Conservation (phyloP, 2,329 filamentous ascomycete species). For the Sphaceloma murrayae region DNA sequence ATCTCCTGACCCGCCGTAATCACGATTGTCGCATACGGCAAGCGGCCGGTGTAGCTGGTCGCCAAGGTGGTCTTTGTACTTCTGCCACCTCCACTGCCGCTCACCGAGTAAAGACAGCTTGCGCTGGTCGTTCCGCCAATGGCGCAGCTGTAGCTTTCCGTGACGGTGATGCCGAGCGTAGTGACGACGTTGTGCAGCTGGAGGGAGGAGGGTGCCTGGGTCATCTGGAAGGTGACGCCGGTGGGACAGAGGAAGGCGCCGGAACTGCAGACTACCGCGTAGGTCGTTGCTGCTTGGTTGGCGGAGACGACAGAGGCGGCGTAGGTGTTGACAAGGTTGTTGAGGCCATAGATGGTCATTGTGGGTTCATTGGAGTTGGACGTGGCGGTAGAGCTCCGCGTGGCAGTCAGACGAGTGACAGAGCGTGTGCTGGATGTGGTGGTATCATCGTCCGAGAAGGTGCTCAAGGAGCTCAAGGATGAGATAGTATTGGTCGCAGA, state of each 20-base stretch:
- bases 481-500: not conserved
- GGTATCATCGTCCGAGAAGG: not conserved
- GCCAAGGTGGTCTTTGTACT: not conserved
- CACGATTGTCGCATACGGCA: conserved; percentile 10
- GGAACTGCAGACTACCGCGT: conserved; percentile 1
- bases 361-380: conserved; percentile 1
- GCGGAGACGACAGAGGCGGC: conserved; percentile 4
- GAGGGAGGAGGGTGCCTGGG: conserved; percentile 2
- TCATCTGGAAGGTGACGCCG: conserved; percentile 4
- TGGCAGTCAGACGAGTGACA: not conserved
- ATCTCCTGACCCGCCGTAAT: conserved; percentile 9
- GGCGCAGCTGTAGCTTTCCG: conserved; percentile 7
- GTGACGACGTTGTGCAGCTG: conserved; percentile 2
- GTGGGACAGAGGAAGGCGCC: conserved; percentile 8
- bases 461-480: not conserved
- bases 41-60: not conserved
- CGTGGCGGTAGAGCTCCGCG: not conserved
- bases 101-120: conserved; percentile 3
- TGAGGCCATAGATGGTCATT: conserved; percentile 11
- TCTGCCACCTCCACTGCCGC: not conserved
- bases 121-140: conserved; percentile 6
- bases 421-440: not conserved
- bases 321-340: conserved; percentile 13
- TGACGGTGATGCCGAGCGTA: conserved; percentile 1
- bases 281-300: conserved; percentile 6